Evolutionary conservation across 768 basidiomycete genomes (phyloP).

Genomic region (Suillus subalutaceus): DNA sequence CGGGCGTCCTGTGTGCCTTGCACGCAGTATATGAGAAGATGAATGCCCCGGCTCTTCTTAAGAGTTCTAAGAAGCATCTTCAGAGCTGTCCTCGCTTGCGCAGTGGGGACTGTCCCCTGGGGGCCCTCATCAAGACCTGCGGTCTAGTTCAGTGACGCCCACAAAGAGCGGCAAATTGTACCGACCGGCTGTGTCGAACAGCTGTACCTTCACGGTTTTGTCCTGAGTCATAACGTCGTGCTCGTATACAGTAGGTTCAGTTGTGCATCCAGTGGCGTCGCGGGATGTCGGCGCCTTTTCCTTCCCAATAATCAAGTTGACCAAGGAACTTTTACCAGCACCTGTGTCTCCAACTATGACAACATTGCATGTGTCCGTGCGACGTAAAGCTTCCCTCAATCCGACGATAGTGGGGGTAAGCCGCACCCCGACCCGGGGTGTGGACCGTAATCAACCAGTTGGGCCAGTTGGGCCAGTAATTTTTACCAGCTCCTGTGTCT

Average conservation of each 20-base stretch:
- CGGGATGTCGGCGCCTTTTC: conserved; percentile 26
- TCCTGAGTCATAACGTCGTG: neutral
- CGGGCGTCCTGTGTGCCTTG: conserved; percentile 41
- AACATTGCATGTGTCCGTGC: conserved; percentile 22
- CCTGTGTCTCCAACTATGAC: conserved; percentile 32
- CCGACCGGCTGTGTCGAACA: neutral
- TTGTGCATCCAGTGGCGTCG: conserved; percentile 27
- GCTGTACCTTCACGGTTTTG: neutral
- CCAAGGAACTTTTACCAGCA: conserved; percentile 31
- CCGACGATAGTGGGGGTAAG: neutral
- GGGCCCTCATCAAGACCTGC: neutral
- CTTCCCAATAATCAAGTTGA: conserved; percentile 31
- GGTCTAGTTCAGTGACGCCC: neutral
- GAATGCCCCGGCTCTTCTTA: conserved; percentile 16
- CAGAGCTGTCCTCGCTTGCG: neutral
- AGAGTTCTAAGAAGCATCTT: neutral
- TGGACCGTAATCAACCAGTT: too few species aligned
- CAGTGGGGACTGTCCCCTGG: neutral
- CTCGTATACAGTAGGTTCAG: conserved; percentile 13
- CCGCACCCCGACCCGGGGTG: too few species aligned
- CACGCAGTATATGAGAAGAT: conserved; percentile 37
- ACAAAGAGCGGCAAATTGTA: neutral
- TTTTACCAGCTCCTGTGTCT: conserved; percentile 32
- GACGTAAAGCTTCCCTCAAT: neutral
- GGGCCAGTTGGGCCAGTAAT: conserved; percentile 10